Evolutionary conservation across 495 filamentous ascomycete genomes (phyloP).

Genomic region (Aspergillus avenaceus): DNA sequence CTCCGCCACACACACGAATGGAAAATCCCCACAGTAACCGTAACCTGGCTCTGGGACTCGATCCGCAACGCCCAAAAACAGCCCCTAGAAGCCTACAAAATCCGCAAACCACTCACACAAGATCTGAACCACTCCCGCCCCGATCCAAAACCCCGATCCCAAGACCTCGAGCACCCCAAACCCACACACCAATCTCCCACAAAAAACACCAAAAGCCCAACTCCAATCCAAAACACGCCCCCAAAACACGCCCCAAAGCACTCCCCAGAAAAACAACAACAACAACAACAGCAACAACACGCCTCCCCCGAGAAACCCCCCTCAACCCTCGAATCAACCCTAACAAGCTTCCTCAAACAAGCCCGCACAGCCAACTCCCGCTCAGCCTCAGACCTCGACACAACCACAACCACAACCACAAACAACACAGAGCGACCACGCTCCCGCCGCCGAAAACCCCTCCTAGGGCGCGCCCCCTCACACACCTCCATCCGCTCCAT

Average conservation of each 20-base stretch:
- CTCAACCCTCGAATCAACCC: conserved; percentile 32
- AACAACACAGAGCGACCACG: conserved; percentile 15
- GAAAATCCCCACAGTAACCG: conserved; percentile 71
- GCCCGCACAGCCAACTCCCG: conserved; percentile 37
- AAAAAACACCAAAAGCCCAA: too few relatives aligned
- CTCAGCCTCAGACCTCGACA: conserved; percentile 10
- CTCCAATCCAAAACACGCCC: not conserved
- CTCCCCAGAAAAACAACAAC: conserved; percentile 12
- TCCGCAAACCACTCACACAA: conserved; percentile 28
- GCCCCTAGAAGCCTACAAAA: conserved; percentile 44
- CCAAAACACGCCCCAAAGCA: conserved; percentile 11
- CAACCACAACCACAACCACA: too few relatives aligned
- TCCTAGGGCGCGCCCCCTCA: conserved; percentile 48
- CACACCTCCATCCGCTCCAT: conserved; percentile 26
- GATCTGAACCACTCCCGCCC: conserved; percentile 20
- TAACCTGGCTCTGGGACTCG: conserved; percentile 80
- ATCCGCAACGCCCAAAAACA: conserved; percentile 54
- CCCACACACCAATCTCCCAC: not conserved
- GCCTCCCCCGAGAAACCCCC: conserved; percentile 13
- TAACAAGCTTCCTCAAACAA: conserved; percentile 39
- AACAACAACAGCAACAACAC: conserved; percentile 1
- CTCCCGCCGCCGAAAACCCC: conserved; percentile 33
- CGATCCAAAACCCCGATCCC: not conserved
- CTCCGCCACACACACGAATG: conserved; percentile 67
- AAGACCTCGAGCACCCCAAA: not conserved